Evolutionary conservation across 2,329 filamentous ascomycete species (phyloP).

Genomic region (Botrytis deweyae): DNA sequence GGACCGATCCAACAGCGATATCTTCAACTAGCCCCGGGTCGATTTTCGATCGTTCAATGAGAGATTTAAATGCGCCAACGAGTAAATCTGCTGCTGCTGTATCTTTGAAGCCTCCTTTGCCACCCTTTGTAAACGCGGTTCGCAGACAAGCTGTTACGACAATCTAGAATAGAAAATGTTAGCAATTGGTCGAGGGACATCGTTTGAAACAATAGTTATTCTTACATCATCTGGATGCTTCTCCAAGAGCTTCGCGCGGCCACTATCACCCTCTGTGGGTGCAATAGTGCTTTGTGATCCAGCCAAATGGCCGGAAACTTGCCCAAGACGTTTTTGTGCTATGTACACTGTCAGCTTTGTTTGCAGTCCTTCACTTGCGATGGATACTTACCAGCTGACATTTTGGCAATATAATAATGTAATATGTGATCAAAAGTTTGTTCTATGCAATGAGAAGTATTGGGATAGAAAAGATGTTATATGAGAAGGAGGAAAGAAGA

Average conservation of each 20-base stretch:
- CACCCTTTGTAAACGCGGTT: slow-evolving; percentile 88
- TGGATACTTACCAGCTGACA: slow-evolving; percentile 35
- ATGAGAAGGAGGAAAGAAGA: background rate
- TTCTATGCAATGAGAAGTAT: background rate
- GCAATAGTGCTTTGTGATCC: slow-evolving; percentile 41
- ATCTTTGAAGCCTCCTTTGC: slow-evolving; percentile 94
- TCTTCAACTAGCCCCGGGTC: slow-evolving; percentile 88
- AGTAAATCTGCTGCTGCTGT: slow-evolving; percentile 84
- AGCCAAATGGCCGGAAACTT: slow-evolving; percentile 61
- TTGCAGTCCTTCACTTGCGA: slow-evolving; percentile 10
- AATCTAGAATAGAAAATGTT: slow-evolving; percentile 50
- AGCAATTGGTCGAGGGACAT: slow-evolving; percentile 26
- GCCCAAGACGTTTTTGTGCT: slow-evolving; percentile 43
- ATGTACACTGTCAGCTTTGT: slow-evolving; percentile 29
- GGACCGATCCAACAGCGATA: slow-evolving; percentile 85
- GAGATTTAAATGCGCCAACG: slow-evolving; percentile 74
- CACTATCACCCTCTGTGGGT: slow-evolving; percentile 30
- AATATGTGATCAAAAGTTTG: background rate
- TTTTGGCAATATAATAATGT: slow-evolving; percentile 15
- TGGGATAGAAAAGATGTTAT: background rate
- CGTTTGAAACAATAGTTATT: background rate
- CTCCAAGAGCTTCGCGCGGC: slow-evolving; percentile 49
- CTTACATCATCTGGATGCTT: slow-evolving; percentile 67
- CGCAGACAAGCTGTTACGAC: slow-evolving; percentile 92
- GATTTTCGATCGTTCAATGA: slow-evolving; percentile 83